Evolutionary conservation across 768 basidiomycete species (phyloP).

Genomic region (Leccinum imitatum): DNA sequence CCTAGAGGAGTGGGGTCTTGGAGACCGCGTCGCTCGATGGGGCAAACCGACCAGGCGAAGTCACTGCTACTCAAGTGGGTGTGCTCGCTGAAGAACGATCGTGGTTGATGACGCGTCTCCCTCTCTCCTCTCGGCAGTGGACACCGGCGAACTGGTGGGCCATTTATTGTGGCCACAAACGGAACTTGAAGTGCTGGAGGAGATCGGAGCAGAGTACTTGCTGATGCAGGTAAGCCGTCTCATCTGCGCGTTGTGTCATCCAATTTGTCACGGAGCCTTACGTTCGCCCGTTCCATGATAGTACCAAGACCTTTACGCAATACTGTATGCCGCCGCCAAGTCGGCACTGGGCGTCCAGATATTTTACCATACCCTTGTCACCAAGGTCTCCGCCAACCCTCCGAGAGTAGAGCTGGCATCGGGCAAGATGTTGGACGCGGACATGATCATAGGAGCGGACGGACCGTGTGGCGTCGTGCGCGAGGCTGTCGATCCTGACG

Average conservation of each 20-base stretch:
- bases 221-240: slow-evolving; percentile 43
- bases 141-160: slow-evolving; percentile 43
- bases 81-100: not conserved
- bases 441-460: slow-evolving; percentile 59
- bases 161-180: slow-evolving; percentile 42
- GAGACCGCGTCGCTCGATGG: slow-evolving; percentile 38
- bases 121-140: slow-evolving; percentile 28
- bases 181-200: slow-evolving; percentile 36
- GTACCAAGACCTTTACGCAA: slow-evolving; percentile 52
- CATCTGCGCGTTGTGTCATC: not conserved
- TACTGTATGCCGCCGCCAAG: slow-evolving; percentile 46
- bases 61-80: slow-evolving; percentile 20
- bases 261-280: not conserved
- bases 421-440: slow-evolving; percentile 45
- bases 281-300: slow-evolving; percentile 19
- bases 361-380: slow-evolving; percentile 39
- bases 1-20: slow-evolving; percentile 52
- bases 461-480: slow-evolving; percentile 45
- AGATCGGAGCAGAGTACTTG: slow-evolving; percentile 48
- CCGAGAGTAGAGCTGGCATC: slow-evolving; percentile 35
- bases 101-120: not conserved
- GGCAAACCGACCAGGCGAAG: slow-evolving; percentile 20
- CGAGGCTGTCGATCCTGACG: slow-evolving; percentile 27
- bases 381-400: slow-evolving; percentile 28
- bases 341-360: slow-evolving; percentile 45